Evolutionary conservation across 2,329 filamentous ascomycete genomes (phyloP), one percentile per base, ranked within the genome.

Genomic region (Aureobasidium melanogenum): DNA sequence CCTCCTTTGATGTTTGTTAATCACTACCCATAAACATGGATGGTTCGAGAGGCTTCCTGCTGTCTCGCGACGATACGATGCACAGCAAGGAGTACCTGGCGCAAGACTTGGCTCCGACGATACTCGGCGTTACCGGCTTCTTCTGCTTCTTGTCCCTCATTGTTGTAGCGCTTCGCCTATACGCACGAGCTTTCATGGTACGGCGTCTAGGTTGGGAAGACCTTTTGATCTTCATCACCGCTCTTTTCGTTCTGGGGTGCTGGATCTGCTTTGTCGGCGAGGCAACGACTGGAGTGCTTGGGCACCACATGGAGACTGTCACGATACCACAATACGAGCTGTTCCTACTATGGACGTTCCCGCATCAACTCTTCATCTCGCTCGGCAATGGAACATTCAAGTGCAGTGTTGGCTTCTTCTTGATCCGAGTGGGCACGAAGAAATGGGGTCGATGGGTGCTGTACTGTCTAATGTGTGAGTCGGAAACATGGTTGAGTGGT

Each of bases 221-320:
- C n/a, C 38, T 56, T 3, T 24, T 32, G 26, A 56, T 56, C n/a
- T n/a, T 56, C 12, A 17, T 56, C 12, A 56, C 52, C 3, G 52
- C 26, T 4, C 28, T 56, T n/a, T 38, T 56, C 8, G 39, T 56
- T 3, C 38, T 56, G 2, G 52, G 52, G 6, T 56, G 32, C 28
- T 56, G 52, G 52, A 56, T 44, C 39, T 56, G 52, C 52, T 56
- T 56, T 12, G 12, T 56, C 3, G 22, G 38, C 12, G 52, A 56
- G 12, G 15, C 38, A 4, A 43, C 34, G 5, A 30, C 32, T 38
- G 52, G 52, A 38, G 52, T 56, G 17, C 38, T 56, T 14, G 52
- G 52, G 32, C 52, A 39, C 8, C 52, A 56, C 38, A 34, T 26
- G 5, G 52, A 2, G 8, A 10, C 24, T 5, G 24, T 32, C 8